Percentiles rank a stretch among this genome's conserved stretches.
phyloP scores from a whole-genome alignment of 129 eudicot species.

The Chrysanthemum seticuspe region DNA sequence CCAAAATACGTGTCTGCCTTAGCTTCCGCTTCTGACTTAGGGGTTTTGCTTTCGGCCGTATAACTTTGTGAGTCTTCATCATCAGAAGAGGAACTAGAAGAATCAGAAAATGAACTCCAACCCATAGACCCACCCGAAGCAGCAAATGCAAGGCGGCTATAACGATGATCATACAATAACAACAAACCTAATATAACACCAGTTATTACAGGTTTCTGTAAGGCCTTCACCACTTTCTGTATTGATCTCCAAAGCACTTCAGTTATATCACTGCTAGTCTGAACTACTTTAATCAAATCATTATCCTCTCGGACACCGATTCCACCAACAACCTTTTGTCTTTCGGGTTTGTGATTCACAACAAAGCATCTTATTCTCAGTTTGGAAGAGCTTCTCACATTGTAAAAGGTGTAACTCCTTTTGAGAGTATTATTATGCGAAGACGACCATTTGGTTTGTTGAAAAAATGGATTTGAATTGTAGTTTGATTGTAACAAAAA shows the following conservation, averaged over 20 bases:
- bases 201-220: constrained; percentile 41
- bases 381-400: constrained; percentile 7
- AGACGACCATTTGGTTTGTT: constrained; percentile 1
- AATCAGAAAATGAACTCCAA: constrained; percentile 48
- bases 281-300: constrained; percentile 22
- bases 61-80: constrained; percentile 14
- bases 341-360: not conserved
- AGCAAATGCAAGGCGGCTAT: constrained; percentile 40
- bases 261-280: not conserved
- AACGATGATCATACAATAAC: constrained; percentile 40
- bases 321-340: not conserved
- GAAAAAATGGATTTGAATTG: constrained; percentile 32
- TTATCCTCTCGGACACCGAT: not conserved
- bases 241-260: constrained; percentile 28
- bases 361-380: constrained; percentile 22
- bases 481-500: constrained; percentile 35
- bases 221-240: constrained; percentile 27
- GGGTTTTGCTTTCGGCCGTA: constrained; percentile 5
- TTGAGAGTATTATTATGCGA: not conserved
- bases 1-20: too few species aligned
- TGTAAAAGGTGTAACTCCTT: not conserved
- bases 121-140: constrained; percentile 78
- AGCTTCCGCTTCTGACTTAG: not conserved
- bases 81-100: not conserved
- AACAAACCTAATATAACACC: constrained; percentile 52